Base-by-base conservation (phyloP, 1,139 yeast species). In the Hanseniaspora uvarum region DNA sequence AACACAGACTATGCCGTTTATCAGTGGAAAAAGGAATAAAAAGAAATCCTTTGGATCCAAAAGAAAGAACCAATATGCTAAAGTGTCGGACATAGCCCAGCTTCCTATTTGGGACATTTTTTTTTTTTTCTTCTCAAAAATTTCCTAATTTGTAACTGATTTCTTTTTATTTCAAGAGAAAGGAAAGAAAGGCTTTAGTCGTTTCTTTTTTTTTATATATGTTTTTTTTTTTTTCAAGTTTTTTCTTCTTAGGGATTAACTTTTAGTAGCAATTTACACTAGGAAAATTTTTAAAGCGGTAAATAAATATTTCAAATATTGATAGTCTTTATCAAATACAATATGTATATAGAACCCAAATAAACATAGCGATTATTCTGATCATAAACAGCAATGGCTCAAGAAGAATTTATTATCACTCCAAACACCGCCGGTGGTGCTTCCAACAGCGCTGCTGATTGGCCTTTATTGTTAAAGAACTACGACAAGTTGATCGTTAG, bases 391-490 rank as follows among this genome's bases (percentile, higher is more conserved):
- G 23, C 46, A 50, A 70, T 68, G 83, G 78, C 53, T 39, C 48
- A 84, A 69, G 82, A 75, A 65, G 85, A 81, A 67, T 79, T 72
- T 67, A 76, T 84, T 71, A 92, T 92, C 73, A 88, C 88, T 77
- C 98, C 98, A 55, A 95, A 88, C 70, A 75, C 78, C 61, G 40
- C 47, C 19, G 78, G 81, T 59, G 77, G 83, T 58, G 86, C 95
- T 50, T 73, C 89, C 43, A 81, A 81, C 62, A 94, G 89, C 71
- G 84, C 97, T 58, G 82, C 94, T 58, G 86, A 84, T 62, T 92
- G 97, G 98, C 98, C 98, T 48, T 77, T 92, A 65, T 77, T 92
- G 66, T 77, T 92, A 70, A 92, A 92, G 72, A 83, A 92, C 76
- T 92, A 83, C 70, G 97, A 92, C 76, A 86, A 89, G 73, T 76